Evolutionary conservation across 768 basidiomycete species (phyloP).

Genomic region (Thelephora ganbajun): DNA sequence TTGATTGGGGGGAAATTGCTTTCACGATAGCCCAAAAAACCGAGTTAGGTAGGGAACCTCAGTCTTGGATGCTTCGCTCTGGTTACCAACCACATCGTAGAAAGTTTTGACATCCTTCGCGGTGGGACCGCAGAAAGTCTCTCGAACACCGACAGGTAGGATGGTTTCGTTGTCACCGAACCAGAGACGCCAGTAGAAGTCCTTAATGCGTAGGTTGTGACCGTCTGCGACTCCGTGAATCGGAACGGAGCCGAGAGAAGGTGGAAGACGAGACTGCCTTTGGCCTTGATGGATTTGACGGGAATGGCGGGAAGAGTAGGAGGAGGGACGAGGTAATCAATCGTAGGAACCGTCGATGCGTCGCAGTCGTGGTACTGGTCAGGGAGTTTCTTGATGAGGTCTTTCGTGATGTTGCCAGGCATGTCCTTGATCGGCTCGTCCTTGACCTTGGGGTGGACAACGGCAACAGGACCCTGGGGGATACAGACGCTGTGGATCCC

Average conservation of each 20-base stretch:
- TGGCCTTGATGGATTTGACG: slow-evolving; percentile 20
- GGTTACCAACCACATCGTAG: slow-evolving; percentile 88
- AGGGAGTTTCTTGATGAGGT: slow-evolving; percentile 67
- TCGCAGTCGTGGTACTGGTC: slow-evolving; percentile 70
- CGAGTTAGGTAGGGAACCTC: background rate
- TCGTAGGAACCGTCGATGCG: slow-evolving; percentile 52
- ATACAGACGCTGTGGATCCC: slow-evolving; percentile 98
- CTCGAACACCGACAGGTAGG: slow-evolving; percentile 65
- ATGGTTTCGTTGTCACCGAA: slow-evolving; percentile 76
- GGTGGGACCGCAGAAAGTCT: slow-evolving; percentile 74
- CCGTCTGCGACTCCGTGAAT: slow-evolving; percentile 81
- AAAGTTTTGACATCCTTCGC: slow-evolving; percentile 73
- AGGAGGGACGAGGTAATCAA: slow-evolving; percentile 71
- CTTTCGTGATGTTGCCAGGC: slow-evolving; percentile 72
- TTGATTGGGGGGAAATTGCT: slow-evolving; percentile 82
- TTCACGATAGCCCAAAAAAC: slow-evolving; percentile 86
- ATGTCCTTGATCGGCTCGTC: slow-evolving; percentile 92
- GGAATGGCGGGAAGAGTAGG: slow-evolving; percentile 23
- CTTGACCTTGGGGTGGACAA: slow-evolving; percentile 72
- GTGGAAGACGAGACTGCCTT: slow-evolving; percentile 21
- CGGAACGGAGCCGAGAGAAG: slow-evolving; percentile 78
- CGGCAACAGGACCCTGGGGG: slow-evolving; percentile 92
- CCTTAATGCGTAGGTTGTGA: slow-evolving; percentile 84
- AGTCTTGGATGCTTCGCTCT: slow-evolving; percentile 80
- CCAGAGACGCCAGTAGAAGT: slow-evolving; percentile 98